Evolutionary conservation across 257 asterid species (phyloP).

Genomic region (Marsdenia floribunda): DNA sequence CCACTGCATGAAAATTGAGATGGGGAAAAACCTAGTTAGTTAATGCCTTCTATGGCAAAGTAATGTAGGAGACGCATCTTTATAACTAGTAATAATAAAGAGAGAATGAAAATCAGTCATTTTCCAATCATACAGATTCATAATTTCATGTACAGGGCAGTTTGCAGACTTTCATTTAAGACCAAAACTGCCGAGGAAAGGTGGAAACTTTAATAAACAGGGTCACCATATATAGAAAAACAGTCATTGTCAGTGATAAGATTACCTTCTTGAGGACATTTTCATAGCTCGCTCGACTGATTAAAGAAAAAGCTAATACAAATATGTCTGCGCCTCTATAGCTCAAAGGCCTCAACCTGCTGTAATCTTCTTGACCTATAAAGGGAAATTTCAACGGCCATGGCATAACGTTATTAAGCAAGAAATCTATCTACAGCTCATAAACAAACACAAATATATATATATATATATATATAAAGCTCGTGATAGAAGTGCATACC

Average conservation of each 20-base stretch:
- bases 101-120: not conserved
- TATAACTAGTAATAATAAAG: not conserved
- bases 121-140: not conserved
- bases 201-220: not conserved
- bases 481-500: constrained; percentile 34
- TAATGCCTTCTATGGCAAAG: not conserved
- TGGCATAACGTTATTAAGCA: constrained; percentile 14
- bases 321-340: constrained; percentile 92
- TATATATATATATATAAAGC: not conserved
- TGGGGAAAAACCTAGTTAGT: not conserved
- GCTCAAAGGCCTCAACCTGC: constrained; percentile 96
- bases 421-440: not conserved
- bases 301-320: constrained; percentile 86
- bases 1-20: constrained; percentile 62
- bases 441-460: constrained; percentile 3
- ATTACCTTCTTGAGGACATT: constrained; percentile 89
- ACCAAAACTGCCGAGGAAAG: constrained; percentile 2
- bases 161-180: constrained; percentile 9
- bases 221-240: not conserved
- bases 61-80: not conserved
- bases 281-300: constrained; percentile 92
- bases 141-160: not conserved
- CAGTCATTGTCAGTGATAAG: not conserved
- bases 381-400: constrained; percentile 6
- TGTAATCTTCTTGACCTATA: constrained; percentile 88